Base-by-base conservation (phyloP, 768 basidiomycete species). In the Agrocybe chaxingu region DNA sequence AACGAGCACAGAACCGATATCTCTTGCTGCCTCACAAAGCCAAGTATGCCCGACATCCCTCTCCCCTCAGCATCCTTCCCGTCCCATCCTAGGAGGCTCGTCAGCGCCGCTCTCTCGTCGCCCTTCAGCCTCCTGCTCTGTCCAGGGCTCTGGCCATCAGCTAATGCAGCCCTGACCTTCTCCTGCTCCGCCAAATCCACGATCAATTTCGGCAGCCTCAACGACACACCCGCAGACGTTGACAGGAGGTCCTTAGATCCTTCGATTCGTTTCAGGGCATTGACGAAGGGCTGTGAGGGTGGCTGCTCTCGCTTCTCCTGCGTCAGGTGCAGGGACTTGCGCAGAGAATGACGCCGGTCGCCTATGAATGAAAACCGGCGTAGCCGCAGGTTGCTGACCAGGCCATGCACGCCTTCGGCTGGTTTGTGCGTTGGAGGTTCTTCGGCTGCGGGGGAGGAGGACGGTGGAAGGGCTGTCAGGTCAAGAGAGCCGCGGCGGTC, bases 51-150 rank as follows among this genome's bases (percentile, higher is more conserved):
- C 5, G 64, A 61, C 78, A 86, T 77, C 4, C 74, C 75, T 11
- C 61, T 66, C 6, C 70, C 76, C 40, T 62, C 52, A 8, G 70
- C 60, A 35, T 75, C 72, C 55, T 64, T 64, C 35, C 73, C 71
- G 36, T 80, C 77, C 85, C 85, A 89, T 1, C 86, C 85, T 0
- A 84, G 68, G 3, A 87, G 55, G 52, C 77, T 79, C 18, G 56
- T 56, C 24, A 87, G 61, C 18, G 75, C 83, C 0, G 71, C 70
- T 44, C 70, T 72, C 63, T 87, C 85, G 54, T 84, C 81, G 7
- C 80, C 85, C 19, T 69, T 73, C 13, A 86, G 62, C 35, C 70
- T 62, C 0, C 74, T 60, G 33, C 57, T 54, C 5, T 70, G 69
- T 31, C 70, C 67, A 16, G 47, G 42, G n/a, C 31, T 33, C 12